Percentiles rank a stretch among this genome's conserved stretches.
Evolutionary conservation across 306 rosid species (phyloP).

Genomic region (Aeschynomene evenia): DNA sequence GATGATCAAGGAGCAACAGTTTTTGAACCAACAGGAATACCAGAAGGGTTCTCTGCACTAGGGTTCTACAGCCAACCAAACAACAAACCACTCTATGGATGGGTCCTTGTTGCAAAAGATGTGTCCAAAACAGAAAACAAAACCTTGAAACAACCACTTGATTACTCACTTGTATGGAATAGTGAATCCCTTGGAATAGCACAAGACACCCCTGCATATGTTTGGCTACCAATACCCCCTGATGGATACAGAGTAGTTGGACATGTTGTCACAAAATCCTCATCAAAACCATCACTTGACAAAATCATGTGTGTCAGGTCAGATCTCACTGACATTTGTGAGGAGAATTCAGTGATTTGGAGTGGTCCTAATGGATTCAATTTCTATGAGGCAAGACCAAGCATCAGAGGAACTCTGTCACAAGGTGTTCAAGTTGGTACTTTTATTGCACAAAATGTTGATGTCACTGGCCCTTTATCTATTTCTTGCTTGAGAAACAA

Average conservation of each 20-base stretch:
- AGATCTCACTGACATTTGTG: conserved; percentile 63
- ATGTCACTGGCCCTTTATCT: background rate
- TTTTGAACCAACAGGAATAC: conserved; percentile 69
- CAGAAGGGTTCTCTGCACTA: conserved; percentile 61
- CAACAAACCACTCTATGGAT: conserved; percentile 62
- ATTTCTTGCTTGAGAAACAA: conserved; percentile 61
- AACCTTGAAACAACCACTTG: conserved; percentile 48
- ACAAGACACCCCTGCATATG: conserved; percentile 48
- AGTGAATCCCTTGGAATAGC: conserved; percentile 41
- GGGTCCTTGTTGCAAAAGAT: conserved; percentile 60
- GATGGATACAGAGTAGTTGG: conserved; percentile 72
- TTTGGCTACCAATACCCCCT: conserved; percentile 72
- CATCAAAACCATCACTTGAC: conserved; percentile 57
- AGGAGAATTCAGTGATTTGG: conserved; percentile 60
- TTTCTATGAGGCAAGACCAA: conserved; percentile 54
- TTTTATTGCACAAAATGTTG: conserved; percentile 48
- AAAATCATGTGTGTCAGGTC: conserved; percentile 56
- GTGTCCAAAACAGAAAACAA: conserved; percentile 4
- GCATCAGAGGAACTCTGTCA: conserved; percentile 47
- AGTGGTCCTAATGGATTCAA: conserved; percentile 37
- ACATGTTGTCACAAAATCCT: conserved; percentile 51
- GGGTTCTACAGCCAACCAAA: conserved; percentile 71
- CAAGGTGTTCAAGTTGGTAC: conserved; percentile 56
- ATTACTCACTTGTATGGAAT: conserved; percentile 64
- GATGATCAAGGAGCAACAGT: conserved; percentile 53